Base-by-base conservation (phyloP, 129 eudicot genomes). In the Apium graveolens region DNA sequence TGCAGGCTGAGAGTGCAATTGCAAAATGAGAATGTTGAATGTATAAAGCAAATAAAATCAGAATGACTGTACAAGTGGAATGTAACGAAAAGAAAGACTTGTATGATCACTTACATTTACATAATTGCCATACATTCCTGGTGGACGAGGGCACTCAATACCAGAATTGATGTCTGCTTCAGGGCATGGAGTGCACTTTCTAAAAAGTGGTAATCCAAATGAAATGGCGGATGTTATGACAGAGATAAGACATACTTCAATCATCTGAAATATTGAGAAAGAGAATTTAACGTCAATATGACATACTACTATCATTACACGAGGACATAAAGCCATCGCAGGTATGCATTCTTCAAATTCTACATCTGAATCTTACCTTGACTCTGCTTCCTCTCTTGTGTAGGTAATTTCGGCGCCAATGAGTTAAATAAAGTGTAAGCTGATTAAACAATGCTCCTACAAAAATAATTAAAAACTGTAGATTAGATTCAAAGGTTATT, bases 81-180 rank as follows among this genome's bases (percentile, higher is more conserved):
- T 18, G 32, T 10, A 75, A 49, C 72, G 10, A 14, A 32, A 72
- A 35, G 63, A 63, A 32, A n/a, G 17, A 74, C 21, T 20, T 42
- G 39, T 5, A 87, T 46, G 35, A 44, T 31, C 48, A n/a, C 98
- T 85, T 88, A 95, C 98, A 87, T 95, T 95, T 51, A 95, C 98
- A 78, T 95, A 95, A 85, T 95, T 95, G 55, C 98, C 98, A 74
- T 90, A 95, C 90, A 88, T 90, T 82, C 98, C 98, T 66, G 98
- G 97, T 14, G 88, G 89, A 74, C 89, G 93, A 70, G 98, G 98
- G 62, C 98, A 95, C 77, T 84, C 96, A 73, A 86, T 87, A 77
- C 89, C 84, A 76, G 89, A 81, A 82, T 60, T 46, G 55, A 41
- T 74, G 73, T 90, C 96, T 18, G 90, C 78, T 76, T 86, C 97